phyloP scores from a whole-genome alignment of 2,329 filamentous ascomycete species.

The Verticillium klebahnii region DNA sequence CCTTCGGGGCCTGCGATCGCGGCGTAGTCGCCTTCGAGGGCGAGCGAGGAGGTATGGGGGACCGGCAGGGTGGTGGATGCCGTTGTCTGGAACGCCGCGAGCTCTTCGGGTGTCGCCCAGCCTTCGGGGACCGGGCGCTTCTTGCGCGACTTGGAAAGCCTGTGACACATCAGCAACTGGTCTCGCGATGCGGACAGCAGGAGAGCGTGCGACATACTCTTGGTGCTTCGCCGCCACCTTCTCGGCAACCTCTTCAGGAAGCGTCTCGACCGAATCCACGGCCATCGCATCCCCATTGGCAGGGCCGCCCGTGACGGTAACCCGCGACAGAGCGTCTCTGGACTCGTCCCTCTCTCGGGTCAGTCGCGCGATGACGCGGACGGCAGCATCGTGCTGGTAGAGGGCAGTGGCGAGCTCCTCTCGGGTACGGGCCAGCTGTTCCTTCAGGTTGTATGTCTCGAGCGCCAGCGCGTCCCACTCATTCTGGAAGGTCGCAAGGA shows the following conservation, averaged over 20 bases:
- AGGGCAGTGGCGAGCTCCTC: constrained; percentile 91
- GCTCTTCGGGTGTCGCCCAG: constrained; percentile 74
- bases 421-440: constrained; percentile 82
- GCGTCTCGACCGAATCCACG: constrained; percentile 68
- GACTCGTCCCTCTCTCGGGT: constrained; percentile 92
- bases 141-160: constrained; percentile 81
- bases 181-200: background rate
- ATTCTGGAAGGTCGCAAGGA: constrained; percentile 93
- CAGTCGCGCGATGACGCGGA: constrained; percentile 86
- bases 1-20: constrained; percentile 74
- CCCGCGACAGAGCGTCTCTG: constrained; percentile 78
- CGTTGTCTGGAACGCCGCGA: constrained; percentile 46
- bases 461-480: constrained; percentile 95
- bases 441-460: constrained; percentile 85
- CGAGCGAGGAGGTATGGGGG: constrained; percentile 43
- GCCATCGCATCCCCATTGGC: constrained; percentile 83
- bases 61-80: constrained; percentile 43
- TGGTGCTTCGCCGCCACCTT: constrained; percentile 78
- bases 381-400: constrained; percentile 97
- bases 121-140: constrained; percentile 81
- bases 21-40: constrained; percentile 56
- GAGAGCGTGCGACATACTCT: constrained; percentile 51
- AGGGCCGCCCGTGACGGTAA: constrained; percentile 61
- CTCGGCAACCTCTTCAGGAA: constrained; percentile 67
- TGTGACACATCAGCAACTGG: constrained; percentile 26